A percentile compares a stretch with the other conserved stretches of the same genome.
phyloP scores from a whole-genome alignment of 495 filamentous ascomycete genomes.

The Wilcoxina mikolae region DNA sequence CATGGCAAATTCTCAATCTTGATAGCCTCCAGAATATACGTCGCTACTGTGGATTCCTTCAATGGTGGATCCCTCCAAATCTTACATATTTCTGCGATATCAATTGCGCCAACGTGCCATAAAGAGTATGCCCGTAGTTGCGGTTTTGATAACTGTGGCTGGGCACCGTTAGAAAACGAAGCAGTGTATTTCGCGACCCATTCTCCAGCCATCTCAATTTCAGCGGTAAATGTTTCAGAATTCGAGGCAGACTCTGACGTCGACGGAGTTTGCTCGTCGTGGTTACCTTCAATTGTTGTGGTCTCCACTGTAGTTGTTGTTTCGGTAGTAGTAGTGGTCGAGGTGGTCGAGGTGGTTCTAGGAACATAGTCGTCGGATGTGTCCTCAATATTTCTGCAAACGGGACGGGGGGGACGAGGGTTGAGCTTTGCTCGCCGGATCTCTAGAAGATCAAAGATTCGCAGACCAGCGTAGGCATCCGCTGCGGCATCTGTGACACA shows the following conservation, averaged over 20 bases:
- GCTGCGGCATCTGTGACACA: constrained; percentile 52
- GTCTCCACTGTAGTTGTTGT: neutral
- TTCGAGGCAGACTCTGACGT: neutral
- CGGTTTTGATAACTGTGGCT: constrained; percentile 3
- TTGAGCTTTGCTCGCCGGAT: neutral
- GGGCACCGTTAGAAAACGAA: neutral
- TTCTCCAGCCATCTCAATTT: neutral
- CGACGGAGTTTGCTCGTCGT: neutral
- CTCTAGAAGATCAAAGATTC: constrained; percentile 49
- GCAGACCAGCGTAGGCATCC: constrained; percentile 67
- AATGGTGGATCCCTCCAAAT: constrained; percentile 44
- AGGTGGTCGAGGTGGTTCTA: neutral
- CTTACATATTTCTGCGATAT: constrained; percentile 34
- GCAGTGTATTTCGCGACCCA: neutral
- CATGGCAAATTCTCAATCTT: constrained; percentile 10
- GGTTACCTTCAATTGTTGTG: neutral
- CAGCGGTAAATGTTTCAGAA: neutral
- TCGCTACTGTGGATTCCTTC: constrained; percentile 16
- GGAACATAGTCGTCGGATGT: neutral
- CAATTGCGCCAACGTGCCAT: constrained; percentile 41
- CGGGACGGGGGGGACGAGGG: neutral
- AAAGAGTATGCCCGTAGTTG: constrained; percentile 47
- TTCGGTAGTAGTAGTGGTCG: neutral
- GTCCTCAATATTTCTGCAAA: neutral
- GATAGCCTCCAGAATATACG: constrained; percentile 12